Evolutionary conservation across 78 protist genomes (phyloP).

Genomic region (Emiliania huxleyi): DNA sequence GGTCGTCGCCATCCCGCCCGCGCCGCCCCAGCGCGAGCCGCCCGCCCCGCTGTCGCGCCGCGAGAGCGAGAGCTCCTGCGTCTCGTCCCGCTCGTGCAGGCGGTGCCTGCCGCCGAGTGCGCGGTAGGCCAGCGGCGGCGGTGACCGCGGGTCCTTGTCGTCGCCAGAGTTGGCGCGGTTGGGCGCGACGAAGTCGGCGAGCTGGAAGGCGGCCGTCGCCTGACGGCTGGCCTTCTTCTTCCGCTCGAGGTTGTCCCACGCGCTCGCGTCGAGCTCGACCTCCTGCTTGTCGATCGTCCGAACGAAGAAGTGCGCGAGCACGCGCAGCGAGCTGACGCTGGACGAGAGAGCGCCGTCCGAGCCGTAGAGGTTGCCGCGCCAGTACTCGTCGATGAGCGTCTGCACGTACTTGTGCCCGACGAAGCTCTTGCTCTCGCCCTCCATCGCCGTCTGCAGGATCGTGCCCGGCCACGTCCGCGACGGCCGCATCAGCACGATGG

Average conservation of each 20-base stretch:
- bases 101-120: background rate
- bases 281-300: background rate
- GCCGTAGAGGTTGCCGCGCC: background rate
- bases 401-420: background rate
- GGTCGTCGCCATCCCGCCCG: background rate
- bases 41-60: no score
- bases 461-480: background rate
- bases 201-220: background rate
- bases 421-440: background rate
- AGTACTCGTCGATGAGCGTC: background rate
- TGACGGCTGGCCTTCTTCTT: background rate
- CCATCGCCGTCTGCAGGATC: background rate
- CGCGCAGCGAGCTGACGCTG: background rate
- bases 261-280: background rate
- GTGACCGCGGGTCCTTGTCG: background rate
- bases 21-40: background rate
- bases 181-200: background rate
- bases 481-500: background rate
- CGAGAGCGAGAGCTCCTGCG: background rate
- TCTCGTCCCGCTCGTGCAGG: no score
- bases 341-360: background rate
- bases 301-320: background rate
- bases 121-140: background rate
- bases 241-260: background rate
- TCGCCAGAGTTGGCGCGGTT: background rate